Evolutionary conservation across 2,329 filamentous ascomycete genomes (phyloP), one percentile per base, ranked within the genome.

Genomic region (Stromatinia cepivora): DNA sequence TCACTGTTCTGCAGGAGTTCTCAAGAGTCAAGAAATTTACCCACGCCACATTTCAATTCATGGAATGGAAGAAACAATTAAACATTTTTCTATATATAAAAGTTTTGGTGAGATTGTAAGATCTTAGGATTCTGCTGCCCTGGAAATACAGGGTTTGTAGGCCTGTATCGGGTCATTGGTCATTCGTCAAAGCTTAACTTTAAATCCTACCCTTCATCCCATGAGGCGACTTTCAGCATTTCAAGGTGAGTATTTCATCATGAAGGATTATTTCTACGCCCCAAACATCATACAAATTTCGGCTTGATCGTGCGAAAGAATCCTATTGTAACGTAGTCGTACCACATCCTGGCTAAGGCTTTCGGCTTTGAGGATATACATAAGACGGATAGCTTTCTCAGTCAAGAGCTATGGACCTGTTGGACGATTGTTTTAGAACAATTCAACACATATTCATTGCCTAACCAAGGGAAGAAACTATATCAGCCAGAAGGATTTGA

Each of bases 191-290:
- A 63, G 46, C 31, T 39, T 53, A 53, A 64, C 46, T 53, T 52
- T 53, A 52, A 64, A 64, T 42, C 34, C 22, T 64, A 25, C 46
- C 48, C 61, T 64, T 64, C 61, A 64, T 52, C 34, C 34, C 1
- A 63, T 22, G 20, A 39, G 46, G n/a, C 28, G 31, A 67, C 10
- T 48, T 59, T 5, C 5, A 57, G 36, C 20, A 39, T 56, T 25
- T 36, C 61, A 9, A 42, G 28, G n/a, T 20, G n/a, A 59, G 46
- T 42, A 53, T 64, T 39, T 53, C 48, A 34, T 61, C 53, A 48
- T 50, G 53, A 59, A 59, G 56, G 64, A 52, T 52, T 53, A 8
- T 63, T 54, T 68, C 66, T 68, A 57, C 66, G 57, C 66, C 66
- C 34, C 57, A 68, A 63, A 61, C 66, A 62, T 39, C 34, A 53